Conservation (phyloP, 192 early-diverging fungal species). For the Spizellomyces punctatus region DNA sequence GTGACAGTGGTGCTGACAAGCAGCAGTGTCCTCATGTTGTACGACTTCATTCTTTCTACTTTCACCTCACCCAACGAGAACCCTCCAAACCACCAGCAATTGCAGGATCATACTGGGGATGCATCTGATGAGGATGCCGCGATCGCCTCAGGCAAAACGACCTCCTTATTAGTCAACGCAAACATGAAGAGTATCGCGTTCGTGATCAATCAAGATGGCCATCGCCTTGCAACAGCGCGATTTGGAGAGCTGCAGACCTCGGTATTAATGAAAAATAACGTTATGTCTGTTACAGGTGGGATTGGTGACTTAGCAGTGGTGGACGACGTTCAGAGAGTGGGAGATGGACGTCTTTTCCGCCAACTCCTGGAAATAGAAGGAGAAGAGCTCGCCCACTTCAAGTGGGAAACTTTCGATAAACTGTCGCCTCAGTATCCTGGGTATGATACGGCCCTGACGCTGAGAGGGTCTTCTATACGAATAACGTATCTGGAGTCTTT, state of each 20-base stretch:
- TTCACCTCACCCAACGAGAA: constrained; percentile 27
- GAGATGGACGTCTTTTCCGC: constrained; percentile 3
- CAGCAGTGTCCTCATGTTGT: constrained; percentile 80
- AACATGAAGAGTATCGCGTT: constrained; percentile 77
- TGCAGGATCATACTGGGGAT: background rate
- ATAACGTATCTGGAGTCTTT: constrained; percentile 80
- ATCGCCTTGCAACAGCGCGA: constrained; percentile 69
- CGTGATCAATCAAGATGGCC: constrained; percentile 79
- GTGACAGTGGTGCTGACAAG: constrained; percentile 83
- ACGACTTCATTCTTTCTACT: constrained; percentile 71
- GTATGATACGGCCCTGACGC: constrained; percentile 76
- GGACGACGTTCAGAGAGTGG: constrained; percentile 31
- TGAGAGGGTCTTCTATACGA: constrained; percentile 80
- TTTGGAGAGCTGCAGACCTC: constrained; percentile 74
- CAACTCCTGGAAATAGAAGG: constrained; percentile 83
- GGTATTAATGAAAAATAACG: constrained; percentile 61
- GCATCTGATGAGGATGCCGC: constrained; percentile 12
- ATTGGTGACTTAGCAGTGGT: constrained; percentile 51
- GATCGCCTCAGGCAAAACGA: constrained; percentile 45
- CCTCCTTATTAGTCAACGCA: constrained; percentile 55
- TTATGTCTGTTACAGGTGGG: constrained; percentile 51
- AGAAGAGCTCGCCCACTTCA: constrained; percentile 85
- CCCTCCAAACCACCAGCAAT: background rate
- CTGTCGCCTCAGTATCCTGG: constrained; percentile 69
- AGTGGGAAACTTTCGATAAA: constrained; percentile 79